Evolutionary conservation across 2,329 filamentous ascomycete species (phyloP), one percentile per base, ranked within the genome.

Genomic region (Chaetomiaceae sp.): DNA sequence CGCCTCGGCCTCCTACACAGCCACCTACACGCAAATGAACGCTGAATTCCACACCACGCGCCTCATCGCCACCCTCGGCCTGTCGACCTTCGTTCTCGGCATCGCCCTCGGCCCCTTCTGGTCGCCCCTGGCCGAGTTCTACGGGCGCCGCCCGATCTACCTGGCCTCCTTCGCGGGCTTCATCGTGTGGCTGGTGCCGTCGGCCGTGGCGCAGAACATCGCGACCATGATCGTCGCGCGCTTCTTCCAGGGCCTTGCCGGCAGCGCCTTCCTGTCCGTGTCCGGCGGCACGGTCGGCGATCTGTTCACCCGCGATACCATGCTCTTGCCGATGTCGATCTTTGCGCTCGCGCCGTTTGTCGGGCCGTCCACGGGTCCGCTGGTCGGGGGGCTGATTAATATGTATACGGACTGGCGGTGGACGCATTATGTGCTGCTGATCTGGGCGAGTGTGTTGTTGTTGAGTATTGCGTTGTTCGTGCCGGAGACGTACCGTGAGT

Each of bases 231-330:
- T 95, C 42, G 69, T 94, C 12, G 74, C 76, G 14, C 80, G 90
- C 6, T 95, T 95, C 63, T 74, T 96, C 39, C 77, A 83, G 58
- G 86, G 86, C 3, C 69, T 90, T 27, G 73, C 83, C 1, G 86
- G 86, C 3, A 81, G 76, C 52, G 78, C 81, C 2, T 85, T 85
- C 54, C 62, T 86, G 48, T 78, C 77, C 48, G 88, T 95, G 2
- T 85, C 88, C 0, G 89, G 88, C 33, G 88, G 88, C 11, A 95
- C 87, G 0, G 86, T 95, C 14, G 86, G 88, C 27, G 89, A 95
- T 60, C 67, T 91, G 53, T 93, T 91, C 60, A 68, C 71, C 10
- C 74, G 75, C 38, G 69, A 83, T 48, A 75, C 87, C 53, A 77
- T 95, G 47, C 82, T 84, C 55, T 76, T 77, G 6, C 88, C 89